Evolutionary conservation across 2,329 filamentous ascomycete species (phyloP).

Genomic region (Huntiella decipiens): DNA sequence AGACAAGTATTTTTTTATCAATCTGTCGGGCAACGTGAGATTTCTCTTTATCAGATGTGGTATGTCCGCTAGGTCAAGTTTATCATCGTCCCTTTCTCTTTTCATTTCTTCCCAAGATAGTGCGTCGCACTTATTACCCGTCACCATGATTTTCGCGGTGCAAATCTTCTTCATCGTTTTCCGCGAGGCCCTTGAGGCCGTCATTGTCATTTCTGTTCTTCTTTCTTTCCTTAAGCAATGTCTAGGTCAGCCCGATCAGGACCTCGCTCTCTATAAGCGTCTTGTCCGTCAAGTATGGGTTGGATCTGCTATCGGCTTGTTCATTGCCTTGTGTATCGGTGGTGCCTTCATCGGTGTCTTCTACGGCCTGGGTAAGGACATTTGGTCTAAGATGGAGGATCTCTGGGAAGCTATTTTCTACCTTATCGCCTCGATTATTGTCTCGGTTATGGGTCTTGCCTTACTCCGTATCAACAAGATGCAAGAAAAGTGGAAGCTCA

Average conservation of each 20-base stretch:
- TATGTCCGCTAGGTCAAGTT: too few relatives aligned
- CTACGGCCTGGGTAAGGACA: conserved; percentile 45
- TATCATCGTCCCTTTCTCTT: background rate
- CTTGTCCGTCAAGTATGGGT: conserved; percentile 54
- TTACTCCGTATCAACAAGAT: conserved; percentile 59
- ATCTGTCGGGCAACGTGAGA: too few relatives aligned
- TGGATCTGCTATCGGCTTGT: conserved; percentile 41
- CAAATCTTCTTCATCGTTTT: conserved; percentile 84
- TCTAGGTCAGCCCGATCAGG: conserved; percentile 42
- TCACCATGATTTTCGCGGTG: conserved; percentile 49
- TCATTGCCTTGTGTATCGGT: conserved; percentile 47
- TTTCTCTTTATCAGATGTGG: too few relatives aligned
- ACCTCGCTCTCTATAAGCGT: conserved; percentile 44
- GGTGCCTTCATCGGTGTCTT: conserved; percentile 53
- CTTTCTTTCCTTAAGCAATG: conserved; percentile 73
- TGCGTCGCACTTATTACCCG: conserved; percentile 24
- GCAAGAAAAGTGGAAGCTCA: conserved; percentile 59
- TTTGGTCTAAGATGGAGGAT: conserved; percentile 43
- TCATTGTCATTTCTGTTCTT: conserved; percentile 72
- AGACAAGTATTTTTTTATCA: too few relatives aligned
- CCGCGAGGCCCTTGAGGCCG: conserved; percentile 65
- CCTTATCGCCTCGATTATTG: conserved; percentile 49
- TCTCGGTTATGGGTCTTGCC: conserved; percentile 52
- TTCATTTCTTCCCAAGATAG: background rate
- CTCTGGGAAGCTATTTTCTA: conserved; percentile 57